These are phyloP conservation scores for Trichoderma parareesei DNA, from an alignment of 495 filamentous ascomycete species.

Conservation along the genomic window DNA sequence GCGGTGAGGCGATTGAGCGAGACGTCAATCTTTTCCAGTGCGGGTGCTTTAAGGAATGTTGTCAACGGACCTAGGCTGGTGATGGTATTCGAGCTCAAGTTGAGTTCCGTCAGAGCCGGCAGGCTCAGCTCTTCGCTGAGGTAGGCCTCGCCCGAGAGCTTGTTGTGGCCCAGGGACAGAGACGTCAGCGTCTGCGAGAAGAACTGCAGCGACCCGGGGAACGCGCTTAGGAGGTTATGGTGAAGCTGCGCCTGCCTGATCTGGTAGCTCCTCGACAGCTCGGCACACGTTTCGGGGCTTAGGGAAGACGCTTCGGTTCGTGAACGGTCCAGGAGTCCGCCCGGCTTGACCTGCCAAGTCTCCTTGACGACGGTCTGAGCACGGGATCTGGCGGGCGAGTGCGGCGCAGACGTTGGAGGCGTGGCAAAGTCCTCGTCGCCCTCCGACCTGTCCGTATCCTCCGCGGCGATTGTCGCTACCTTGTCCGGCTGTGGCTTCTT, in stretches of 20 bases:
- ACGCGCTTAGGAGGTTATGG: conserved; percentile 61
- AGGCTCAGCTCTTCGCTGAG: conserved; percentile 54
- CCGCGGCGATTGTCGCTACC: background rate
- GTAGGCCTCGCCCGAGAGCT: conserved; percentile 51
- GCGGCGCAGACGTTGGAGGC: conserved; percentile 41
- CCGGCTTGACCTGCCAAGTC: conserved; percentile 57
- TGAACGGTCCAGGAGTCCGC: conserved; percentile 66
- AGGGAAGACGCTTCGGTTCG: conserved; percentile 50
- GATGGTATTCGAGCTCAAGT: conserved; percentile 60
- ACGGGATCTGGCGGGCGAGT: conserved; percentile 33
- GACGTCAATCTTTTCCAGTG: conserved; percentile 66
- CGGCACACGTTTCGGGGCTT: conserved; percentile 43
- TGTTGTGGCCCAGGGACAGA: conserved; percentile 75
- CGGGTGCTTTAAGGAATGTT: conserved; percentile 57
- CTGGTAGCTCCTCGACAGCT: conserved; percentile 38
- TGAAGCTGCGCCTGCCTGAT: conserved; percentile 55
- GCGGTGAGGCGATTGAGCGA: conserved; percentile 66
- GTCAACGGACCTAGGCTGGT: conserved; percentile 55
- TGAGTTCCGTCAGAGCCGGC: conserved; percentile 66
- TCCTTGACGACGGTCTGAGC: conserved; percentile 32
- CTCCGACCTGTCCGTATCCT: conserved; percentile 50
- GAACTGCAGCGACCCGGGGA: conserved; percentile 61
- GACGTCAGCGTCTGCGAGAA: conserved; percentile 61
- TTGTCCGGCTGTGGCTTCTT: background rate
- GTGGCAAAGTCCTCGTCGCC: conserved; percentile 54